Evolutionary conservation across 2,329 filamentous ascomycete species (phyloP).

Genomic region (Chaetomiaceae sp.): DNA sequence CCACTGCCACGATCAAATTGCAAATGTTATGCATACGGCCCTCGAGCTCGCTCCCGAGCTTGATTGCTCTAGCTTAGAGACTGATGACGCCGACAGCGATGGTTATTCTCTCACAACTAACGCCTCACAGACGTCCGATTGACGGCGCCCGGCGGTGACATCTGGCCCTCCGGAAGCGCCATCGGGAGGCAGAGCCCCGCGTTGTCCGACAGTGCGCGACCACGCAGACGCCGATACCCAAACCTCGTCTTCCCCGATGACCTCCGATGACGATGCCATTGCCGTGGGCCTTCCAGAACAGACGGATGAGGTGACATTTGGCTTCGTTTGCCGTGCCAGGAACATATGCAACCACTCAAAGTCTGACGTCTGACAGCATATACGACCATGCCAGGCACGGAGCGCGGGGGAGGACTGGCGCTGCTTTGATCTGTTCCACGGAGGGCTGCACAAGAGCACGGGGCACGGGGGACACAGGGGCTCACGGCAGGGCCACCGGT

Average conservation of each 20-base stretch:
- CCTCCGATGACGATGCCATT: neutral
- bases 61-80: no score
- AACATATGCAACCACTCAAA: constrained; percentile 19
- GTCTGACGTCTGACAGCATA: constrained; percentile 20
- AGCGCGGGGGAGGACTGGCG: neutral
- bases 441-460: neutral
- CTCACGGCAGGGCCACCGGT: constrained; percentile 6
- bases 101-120: no score
- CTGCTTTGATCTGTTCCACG: constrained; percentile 1
- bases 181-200: neutral
- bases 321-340: neutral
- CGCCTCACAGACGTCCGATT: neutral
- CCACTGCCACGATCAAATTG: neutral
- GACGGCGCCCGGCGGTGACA: constrained; percentile 6
- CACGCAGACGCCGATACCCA: constrained; percentile 1
- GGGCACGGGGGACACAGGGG: neutral
- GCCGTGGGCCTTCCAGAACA: constrained; percentile 13
- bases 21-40: no score
- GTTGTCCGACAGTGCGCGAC: constrained; percentile 7
- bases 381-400: constrained; percentile 21
- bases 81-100: no score
- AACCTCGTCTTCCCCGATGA: neutral
- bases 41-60: no score
- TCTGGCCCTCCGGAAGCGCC: constrained; percentile 9
- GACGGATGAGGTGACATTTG: constrained; percentile 7